Conservation (phyloP, 2,329 filamentous ascomycete genomes). For the Xylariaceae sp. region DNA sequence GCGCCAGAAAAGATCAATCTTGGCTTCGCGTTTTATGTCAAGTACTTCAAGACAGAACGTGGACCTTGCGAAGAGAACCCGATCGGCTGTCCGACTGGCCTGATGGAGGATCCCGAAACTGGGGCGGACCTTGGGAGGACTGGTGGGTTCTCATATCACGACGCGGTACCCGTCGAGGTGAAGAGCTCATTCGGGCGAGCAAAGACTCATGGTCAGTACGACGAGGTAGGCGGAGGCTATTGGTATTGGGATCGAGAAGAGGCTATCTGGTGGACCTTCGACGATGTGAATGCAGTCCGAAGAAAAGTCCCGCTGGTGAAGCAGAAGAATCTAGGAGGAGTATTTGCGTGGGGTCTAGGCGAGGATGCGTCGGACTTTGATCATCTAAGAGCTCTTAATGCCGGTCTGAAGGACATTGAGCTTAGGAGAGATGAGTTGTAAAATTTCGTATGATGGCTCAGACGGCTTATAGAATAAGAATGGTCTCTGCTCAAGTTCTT, state of each 20-base stretch:
- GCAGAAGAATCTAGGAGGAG: slow-evolving; percentile 24
- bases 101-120: slow-evolving; percentile 54
- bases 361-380: slow-evolving; percentile 27
- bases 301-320: slow-evolving; percentile 26
- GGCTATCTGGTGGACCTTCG: slow-evolving; percentile 30
- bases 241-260: slow-evolving; percentile 26
- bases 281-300: slow-evolving; percentile 22
- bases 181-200: slow-evolving; percentile 23
- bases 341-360: slow-evolving; percentile 31
- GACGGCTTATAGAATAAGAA: too few species aligned
- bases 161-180: slow-evolving; percentile 22
- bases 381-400: slow-evolving; percentile 23
- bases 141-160: slow-evolving; percentile 28
- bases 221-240: slow-evolving; percentile 25
- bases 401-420: slow-evolving; percentile 12
- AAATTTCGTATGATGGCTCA: neutral
- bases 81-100: slow-evolving; percentile 54
- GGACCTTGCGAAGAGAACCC: slow-evolving; percentile 42
- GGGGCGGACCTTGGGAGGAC: slow-evolving; percentile 53
- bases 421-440: slow-evolving; percentile 23
- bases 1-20: slow-evolving; percentile 54
- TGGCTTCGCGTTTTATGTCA: slow-evolving; percentile 66
- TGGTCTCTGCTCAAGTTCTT: too few species aligned
- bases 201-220: slow-evolving; percentile 19
- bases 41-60: slow-evolving; percentile 55